Evolutionary conservation across 805 yeast species (phyloP).

Genomic region (Nakazawaea ernobii): DNA sequence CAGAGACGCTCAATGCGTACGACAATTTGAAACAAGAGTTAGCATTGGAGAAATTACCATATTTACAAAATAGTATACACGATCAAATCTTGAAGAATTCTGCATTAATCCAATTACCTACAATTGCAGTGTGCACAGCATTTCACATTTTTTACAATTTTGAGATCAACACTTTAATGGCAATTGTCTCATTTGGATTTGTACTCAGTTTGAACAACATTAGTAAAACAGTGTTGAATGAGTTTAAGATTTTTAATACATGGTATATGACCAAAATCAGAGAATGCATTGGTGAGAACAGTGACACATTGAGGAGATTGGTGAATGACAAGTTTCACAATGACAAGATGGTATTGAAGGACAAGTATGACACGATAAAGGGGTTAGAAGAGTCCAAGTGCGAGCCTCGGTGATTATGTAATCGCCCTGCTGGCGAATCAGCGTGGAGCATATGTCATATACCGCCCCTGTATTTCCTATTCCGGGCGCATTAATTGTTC

Average conservation of each 20-base stretch:
- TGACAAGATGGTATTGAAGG: neutral
- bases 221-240: constrained; percentile 3
- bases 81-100: constrained; percentile 1
- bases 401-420: constrained; percentile 11
- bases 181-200: constrained; percentile 39
- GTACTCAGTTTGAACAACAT: constrained; percentile 31
- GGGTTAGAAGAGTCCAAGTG: constrained; percentile 3
- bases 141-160: constrained; percentile 10
- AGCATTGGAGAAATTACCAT: constrained; percentile 2
- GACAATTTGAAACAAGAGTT: neutral
- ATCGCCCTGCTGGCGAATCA: constrained; percentile 4
- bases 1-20: neutral
- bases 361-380: constrained; percentile 4
- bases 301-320: neutral
- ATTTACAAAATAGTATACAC: constrained; percentile 7
- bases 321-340: neutral
- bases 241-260: constrained; percentile 4
- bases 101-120: constrained; percentile 4
- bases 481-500: neutral
- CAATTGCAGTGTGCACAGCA: constrained; percentile 7
- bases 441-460: neutral
- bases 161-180: constrained; percentile 22
- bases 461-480: constrained; percentile 3
- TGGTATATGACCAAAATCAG: constrained; percentile 11
- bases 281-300: constrained; percentile 4